Conservation (phyloP, 2,329 filamentous ascomycete genomes). For the Saccharata proteae region DNA sequence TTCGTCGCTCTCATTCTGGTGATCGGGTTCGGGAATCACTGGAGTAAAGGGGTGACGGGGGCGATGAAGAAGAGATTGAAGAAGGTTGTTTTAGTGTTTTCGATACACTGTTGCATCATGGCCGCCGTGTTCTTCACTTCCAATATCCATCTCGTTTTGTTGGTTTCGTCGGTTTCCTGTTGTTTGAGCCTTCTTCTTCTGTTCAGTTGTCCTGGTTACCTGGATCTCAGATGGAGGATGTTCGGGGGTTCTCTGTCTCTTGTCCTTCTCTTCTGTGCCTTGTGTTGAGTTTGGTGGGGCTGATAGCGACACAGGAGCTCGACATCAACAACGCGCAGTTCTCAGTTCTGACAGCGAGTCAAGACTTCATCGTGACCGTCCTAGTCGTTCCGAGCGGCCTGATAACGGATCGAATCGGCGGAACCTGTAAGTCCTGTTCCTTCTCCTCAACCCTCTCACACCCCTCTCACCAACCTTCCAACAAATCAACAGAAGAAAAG, state of each 20-base stretch:
- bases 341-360: conserved; percentile 46
- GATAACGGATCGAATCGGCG: conserved; percentile 47
- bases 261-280: no score
- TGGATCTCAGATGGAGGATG: no score
- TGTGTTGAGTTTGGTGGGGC: background rate
- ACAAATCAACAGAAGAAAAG: no score
- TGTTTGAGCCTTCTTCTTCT: no score
- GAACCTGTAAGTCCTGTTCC: conserved; percentile 26
- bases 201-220: no score
- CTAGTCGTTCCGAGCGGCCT: conserved; percentile 44
- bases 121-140: no score
- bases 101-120: no score
- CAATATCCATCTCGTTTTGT: no score
- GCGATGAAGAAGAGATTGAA: conserved; percentile 51
- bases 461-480: background rate
- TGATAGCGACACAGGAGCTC: conserved; percentile 25
- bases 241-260: no score
- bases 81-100: conserved; percentile 24
- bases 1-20: conserved; percentile 40
- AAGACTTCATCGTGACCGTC: conserved; percentile 49
- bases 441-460: background rate
- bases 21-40: conserved; percentile 48
- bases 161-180: no score
- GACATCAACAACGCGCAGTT: conserved; percentile 49
- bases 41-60: conserved; percentile 48